Evolutionary conservation across 2,329 filamentous ascomycete genomes (phyloP), one percentile per base, ranked within the genome.

Genomic region (Clarireedia paspali): DNA sequence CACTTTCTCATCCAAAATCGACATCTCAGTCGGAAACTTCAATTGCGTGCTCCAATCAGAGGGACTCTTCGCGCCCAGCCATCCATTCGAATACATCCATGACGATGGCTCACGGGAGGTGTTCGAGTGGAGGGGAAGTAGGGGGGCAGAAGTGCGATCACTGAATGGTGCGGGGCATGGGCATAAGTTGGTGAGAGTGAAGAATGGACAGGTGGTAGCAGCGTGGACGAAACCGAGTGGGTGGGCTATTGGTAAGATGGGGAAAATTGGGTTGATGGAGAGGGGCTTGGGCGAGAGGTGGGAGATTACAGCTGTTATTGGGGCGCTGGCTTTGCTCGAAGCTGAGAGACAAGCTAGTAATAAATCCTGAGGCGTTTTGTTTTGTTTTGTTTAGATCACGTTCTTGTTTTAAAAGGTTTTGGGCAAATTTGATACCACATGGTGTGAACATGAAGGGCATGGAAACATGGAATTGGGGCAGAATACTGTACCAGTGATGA

Each of bases 211-310:
- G 26, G 15, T 55, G 2, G 14, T 55, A 6, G 52, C 52, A 10
- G 46, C 52, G 7, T 55, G 52, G 52, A 36, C 46, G 1, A 20
- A 27, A 10, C 38, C 46, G 5, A 20, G 17, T 14, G 20, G 38
- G 2, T n/a, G 6, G 17, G 42, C 24, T 14, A 4, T 44, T n/a
- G 36, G 42, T 12, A 55, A 50, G 12, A 5, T 55, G 17, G 52
- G 46, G 4, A 55, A 55, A 15, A 26, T 55, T 36, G 52, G 36
- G 27, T 17, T 55, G 5, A 26, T 55, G 46, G 52, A 55, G 10
- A 50, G 52, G 39, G 46, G 52, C 2, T 50, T 47, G 45, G 52
- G 52, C 20, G 52, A 55, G 9, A 55, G 52, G 20, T 55, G 52
- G 52, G 52, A 55, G 5, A 36, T 50, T 36, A 55, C 52, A 3